Percentiles rank a stretch among this genome's conserved stretches.
phyloP scores from a whole-genome alignment of 1,139 yeast species.

The Debaryomycetaceae sp. region DNA sequence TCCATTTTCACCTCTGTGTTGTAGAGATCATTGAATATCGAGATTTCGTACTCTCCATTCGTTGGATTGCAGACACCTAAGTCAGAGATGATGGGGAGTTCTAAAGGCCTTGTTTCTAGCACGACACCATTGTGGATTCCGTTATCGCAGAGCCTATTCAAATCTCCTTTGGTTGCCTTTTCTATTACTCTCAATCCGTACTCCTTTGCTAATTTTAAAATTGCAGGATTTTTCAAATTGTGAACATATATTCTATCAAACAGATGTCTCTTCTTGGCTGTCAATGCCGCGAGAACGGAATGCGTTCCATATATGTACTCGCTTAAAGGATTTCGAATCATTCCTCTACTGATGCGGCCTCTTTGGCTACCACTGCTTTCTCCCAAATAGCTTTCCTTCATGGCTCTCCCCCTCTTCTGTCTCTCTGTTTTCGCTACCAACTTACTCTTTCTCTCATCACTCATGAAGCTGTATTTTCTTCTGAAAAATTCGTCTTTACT shows the following conservation, averaged over 20 bases:
- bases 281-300: constrained; percentile 68
- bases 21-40: constrained; percentile 17
- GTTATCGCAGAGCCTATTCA: constrained; percentile 59
- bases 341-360: constrained; percentile 2
- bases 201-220: constrained; percentile 45
- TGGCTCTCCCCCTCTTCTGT: constrained; percentile 26
- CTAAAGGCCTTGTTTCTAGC: constrained; percentile 61
- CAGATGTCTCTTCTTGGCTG: constrained; percentile 51
- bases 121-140: constrained; percentile 86
- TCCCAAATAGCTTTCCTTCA: constrained; percentile 14
- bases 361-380: constrained; percentile 3
- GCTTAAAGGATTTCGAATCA: constrained; percentile 40
- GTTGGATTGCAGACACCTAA: constrained; percentile 26
- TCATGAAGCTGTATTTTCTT: constrained; percentile 34
- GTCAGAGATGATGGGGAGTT: constrained; percentile 37
- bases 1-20: constrained; percentile 13
- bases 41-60: constrained; percentile 26
- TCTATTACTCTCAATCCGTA: constrained; percentile 41
- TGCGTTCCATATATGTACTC: constrained; percentile 80
- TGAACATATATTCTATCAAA: constrained; percentile 51
- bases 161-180: constrained; percentile 49
- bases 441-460: constrained; percentile 24
- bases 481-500: constrained; percentile 42
- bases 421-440: constrained; percentile 37
- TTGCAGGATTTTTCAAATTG: constrained; percentile 36